phyloP scores from a whole-genome alignment of 345 rosid species.

The Pugionium dolabratum region DNA sequence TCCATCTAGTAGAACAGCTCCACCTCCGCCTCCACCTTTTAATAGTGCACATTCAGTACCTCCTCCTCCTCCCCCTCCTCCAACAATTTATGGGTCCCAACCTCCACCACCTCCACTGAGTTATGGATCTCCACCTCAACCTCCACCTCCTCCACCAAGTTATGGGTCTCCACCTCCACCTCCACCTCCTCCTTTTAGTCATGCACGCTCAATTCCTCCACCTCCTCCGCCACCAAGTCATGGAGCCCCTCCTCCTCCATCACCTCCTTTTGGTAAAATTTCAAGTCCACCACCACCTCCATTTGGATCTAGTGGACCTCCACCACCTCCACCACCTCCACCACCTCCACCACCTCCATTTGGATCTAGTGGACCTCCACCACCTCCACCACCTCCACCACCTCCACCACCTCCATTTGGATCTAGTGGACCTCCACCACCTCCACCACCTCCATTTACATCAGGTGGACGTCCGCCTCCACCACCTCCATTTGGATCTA shows the following conservation, averaged over 20 bases:
- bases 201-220: conserved; percentile 30
- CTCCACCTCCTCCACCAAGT: too few species aligned
- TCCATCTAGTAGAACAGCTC: too few species aligned
- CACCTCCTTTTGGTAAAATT: conserved; percentile 29
- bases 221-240: conserved; percentile 31
- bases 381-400: conserved; percentile 43
- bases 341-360: conserved; percentile 46
- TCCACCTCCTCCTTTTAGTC: conserved; percentile 38
- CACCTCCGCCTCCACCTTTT: too few species aligned
- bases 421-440: too few species aligned
- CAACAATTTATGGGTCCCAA: conserved; percentile 7
- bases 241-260: conserved; percentile 43
- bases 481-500: conserved; percentile 34
- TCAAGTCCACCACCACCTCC: conserved; percentile 43
- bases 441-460: too few species aligned
- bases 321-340: conserved; percentile 20
- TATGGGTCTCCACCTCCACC: conserved; percentile 26
- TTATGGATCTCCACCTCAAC: conserved; percentile 27
- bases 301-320: conserved; percentile 21
- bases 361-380: conserved; percentile 17
- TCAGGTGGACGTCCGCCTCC: too few species aligned
- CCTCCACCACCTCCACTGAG: conserved; percentile 38
- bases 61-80: not conserved
- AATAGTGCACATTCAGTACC: too few species aligned
- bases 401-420: too few species aligned